Base-by-base conservation (phyloP, 2,329 filamentous ascomycete species). In the Fusarium veterinarium region DNA sequence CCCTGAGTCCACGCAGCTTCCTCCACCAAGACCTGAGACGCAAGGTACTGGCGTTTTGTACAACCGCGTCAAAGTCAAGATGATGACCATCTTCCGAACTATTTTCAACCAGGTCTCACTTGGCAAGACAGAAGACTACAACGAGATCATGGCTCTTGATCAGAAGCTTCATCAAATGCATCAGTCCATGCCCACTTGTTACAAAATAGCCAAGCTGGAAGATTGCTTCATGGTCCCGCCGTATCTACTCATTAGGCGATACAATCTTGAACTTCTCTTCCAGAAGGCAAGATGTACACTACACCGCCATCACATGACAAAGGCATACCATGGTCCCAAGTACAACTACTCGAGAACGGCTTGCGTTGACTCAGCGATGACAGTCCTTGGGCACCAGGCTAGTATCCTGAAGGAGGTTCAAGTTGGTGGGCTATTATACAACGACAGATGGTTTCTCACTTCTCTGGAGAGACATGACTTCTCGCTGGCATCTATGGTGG, bases 31-130 rank as follows among this genome's bases (percentile, higher is more conserved):
- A 16, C 55, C 51, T 1, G 67, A 67, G n/a, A 71, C 45, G 0
- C n/a, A 74, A 4, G 25, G 65, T 6, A 75, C 73, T 0, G 62
- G 64, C 1, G 45, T 73, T 1, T 17, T 75, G 4, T 75, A 75
- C 13, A 66, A 56, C 5, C 61, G 74, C 3, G 49, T 69, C 16
- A 69, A 69, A 16, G 64, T 69, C 20, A 56, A 25, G 6, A 57
- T 69, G 66, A 69, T 69, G 65, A 38, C 59, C 2, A 30, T 74
- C 17, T 75, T 75, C 6, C 45, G 72, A 3, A 68, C 60, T 0
- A 75, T 75, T 12, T 74, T 75, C 23, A 71, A 75, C 6, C 69
- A 75, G 6, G 73, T 75, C 0, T 75, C 56, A 4, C 60, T 74
- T 1, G 72, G 65, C 0, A 63, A 67, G 17, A 60, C 48, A 0